Evolutionary conservation across 345 rosid genomes (phyloP).

Genomic region (Fremontodendron californicum): DNA sequence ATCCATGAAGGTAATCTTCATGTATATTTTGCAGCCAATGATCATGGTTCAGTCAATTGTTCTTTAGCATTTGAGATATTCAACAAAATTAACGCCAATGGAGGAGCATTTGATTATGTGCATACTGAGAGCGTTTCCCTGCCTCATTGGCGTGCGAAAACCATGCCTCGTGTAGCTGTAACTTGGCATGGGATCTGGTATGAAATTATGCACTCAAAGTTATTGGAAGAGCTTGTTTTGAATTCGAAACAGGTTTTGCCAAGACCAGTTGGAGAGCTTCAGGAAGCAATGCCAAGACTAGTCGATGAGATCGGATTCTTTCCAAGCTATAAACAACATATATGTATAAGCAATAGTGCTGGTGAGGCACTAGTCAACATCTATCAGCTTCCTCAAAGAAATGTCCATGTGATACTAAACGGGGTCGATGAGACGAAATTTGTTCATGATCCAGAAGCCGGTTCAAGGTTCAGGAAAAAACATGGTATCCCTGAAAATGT

Average conservation of each 20-base stretch:
- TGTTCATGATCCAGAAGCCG: conserved; percentile 29
- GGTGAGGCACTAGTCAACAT: conserved; percentile 53
- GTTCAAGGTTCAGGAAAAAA: conserved; percentile 37
- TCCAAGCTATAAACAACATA: conserved; percentile 53
- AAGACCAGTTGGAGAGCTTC: conserved; percentile 34
- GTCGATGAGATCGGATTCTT: conserved; percentile 59
- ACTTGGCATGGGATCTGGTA: conserved; percentile 83
- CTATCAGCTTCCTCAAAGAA: conserved; percentile 47
- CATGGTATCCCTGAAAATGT: conserved; percentile 39
- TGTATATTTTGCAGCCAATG: conserved; percentile 57
- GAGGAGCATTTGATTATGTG: conserved; percentile 53
- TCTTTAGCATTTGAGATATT: conserved; percentile 58
- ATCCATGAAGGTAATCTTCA: conserved; percentile 49
- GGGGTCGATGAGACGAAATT: conserved; percentile 62
- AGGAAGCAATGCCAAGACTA: conserved; percentile 56
- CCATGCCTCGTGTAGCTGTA: conserved; percentile 48
- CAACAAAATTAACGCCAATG: conserved; percentile 28
- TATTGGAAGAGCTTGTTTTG: conserved; percentile 53
- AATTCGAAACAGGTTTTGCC: conserved; percentile 26
- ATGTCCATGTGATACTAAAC: conserved; percentile 63
- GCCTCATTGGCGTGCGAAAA: conserved; percentile 60
- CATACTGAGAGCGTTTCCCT: conserved; percentile 72
- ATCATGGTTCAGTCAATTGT: conserved; percentile 51
- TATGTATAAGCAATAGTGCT: conserved; percentile 65
- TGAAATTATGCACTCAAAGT: conserved; percentile 70